Percentiles rank a stretch among this genome's conserved stretches.
phyloP scores from a whole-genome alignment of 2,329 filamentous ascomycete species.

The Gremmenia infestans region DNA sequence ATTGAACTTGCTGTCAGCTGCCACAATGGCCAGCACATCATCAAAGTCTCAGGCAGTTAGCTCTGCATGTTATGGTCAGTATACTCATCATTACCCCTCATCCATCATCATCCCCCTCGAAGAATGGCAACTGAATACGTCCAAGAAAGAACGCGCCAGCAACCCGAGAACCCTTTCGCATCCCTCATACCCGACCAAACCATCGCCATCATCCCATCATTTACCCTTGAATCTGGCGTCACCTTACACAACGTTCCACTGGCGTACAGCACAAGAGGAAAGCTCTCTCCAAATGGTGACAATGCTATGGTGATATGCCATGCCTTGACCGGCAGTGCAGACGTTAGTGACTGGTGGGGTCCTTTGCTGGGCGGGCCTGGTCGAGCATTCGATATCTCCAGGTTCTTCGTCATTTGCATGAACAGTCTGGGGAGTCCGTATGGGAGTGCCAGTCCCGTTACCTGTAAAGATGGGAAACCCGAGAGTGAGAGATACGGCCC shows the following conservation, averaged over 20 bases:
- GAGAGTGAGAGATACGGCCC: constrained; percentile 79
- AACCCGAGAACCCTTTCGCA: constrained; percentile 84
- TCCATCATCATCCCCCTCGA: constrained; percentile 17
- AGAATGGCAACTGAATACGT: constrained; percentile 51
- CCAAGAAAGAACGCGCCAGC: constrained; percentile 30
- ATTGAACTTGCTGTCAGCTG: neutral
- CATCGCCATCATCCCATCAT: constrained; percentile 80
- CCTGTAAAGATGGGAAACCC: constrained; percentile 75
- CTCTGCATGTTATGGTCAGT: constrained; percentile 26
- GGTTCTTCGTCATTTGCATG: constrained; percentile 83
- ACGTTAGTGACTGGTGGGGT: constrained; percentile 86
- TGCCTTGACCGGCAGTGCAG: constrained; percentile 78
- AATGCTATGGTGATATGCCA: constrained; percentile 78
- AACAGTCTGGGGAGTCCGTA: constrained; percentile 84
- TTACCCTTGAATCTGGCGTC: constrained; percentile 89
- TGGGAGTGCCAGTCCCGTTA: constrained; percentile 82
- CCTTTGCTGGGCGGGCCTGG: constrained; percentile 73
- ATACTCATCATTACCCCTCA: neutral
- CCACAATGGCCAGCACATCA: constrained; percentile 1
- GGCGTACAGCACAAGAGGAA: constrained; percentile 62
- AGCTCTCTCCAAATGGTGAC: constrained; percentile 52
- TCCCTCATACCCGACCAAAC: constrained; percentile 82
- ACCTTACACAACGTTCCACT: constrained; percentile 71
- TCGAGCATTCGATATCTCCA: constrained; percentile 72
- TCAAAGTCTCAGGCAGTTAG: neutral